These are phyloP conservation scores for Yarrowia bubula DNA, from an alignment of 805 yeast genomes.

Conservation along the genomic window DNA sequence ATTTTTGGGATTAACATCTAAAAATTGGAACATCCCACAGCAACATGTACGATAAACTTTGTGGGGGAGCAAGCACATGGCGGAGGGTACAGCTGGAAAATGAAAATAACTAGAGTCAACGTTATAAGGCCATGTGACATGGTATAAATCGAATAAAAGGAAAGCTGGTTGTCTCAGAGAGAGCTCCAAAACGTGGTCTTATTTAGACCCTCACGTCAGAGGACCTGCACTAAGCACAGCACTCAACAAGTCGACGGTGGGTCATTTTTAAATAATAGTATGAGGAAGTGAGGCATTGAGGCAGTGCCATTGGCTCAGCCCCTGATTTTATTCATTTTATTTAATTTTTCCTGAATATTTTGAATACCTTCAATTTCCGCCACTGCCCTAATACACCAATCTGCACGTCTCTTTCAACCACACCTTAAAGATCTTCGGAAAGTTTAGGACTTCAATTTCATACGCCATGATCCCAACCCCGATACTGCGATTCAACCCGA, in stretches of 20 bases:
- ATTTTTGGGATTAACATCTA: background rate
- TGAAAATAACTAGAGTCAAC: background rate
- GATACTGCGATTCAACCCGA: constrained; percentile 22
- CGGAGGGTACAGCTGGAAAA: background rate
- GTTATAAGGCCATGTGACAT: background rate
- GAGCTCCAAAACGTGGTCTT: too few relatives aligned
- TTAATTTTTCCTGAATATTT: too few relatives aligned
- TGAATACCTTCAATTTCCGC: background rate
- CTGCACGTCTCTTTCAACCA: background rate
- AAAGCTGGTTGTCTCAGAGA: too few relatives aligned
- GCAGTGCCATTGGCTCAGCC: background rate
- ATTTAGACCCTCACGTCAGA: too few relatives aligned
- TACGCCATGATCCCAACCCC: constrained; percentile 21
- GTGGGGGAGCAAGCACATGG: constrained; percentile 20
- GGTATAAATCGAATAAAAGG: too few relatives aligned
- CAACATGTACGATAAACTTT: constrained; percentile 24
- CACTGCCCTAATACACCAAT: background rate
- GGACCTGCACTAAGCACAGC: too few relatives aligned
- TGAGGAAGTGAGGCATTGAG: too few relatives aligned
- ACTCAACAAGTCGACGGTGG: too few relatives aligned
- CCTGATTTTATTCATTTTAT: background rate
- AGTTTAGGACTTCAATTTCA: too few relatives aligned
- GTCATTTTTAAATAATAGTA: too few relatives aligned
- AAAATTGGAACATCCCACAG: background rate
- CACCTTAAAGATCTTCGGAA: background rate